These are phyloP conservation scores for Monilinia fructicola DNA, from an alignment of 2,329 filamentous ascomycete genomes.

Conservation along the genomic window DNA sequence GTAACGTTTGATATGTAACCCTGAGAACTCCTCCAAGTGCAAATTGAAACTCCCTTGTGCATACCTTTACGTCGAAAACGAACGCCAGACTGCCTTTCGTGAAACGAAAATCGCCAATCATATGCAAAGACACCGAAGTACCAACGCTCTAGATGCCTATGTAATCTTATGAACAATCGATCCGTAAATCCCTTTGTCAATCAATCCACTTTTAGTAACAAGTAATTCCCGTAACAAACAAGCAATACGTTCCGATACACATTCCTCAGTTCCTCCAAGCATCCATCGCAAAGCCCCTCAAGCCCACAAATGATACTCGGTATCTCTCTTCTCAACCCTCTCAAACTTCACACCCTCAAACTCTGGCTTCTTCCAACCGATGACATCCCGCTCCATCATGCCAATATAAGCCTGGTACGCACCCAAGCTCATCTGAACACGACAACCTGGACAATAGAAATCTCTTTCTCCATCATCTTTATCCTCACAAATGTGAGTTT, in stretches of 20 bases:
- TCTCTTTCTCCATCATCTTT: background rate
- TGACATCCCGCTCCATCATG: conserved; percentile 9
- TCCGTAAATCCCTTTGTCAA: background rate
- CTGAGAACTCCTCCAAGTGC: background rate
- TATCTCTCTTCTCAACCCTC: background rate
- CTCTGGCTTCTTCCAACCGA: background rate
- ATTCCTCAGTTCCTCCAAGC: background rate
- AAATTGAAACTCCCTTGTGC: too few relatives aligned
- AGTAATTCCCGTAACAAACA: background rate
- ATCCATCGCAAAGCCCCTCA: background rate
- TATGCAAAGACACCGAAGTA: background rate
- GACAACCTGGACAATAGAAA: conserved; percentile 18
- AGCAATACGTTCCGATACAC: background rate
- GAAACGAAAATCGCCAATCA: background rate
- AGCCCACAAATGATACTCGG: background rate
- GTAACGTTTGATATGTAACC: background rate
- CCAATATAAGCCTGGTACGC: conserved; percentile 3
- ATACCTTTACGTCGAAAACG: background rate
- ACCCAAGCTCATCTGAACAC: conserved; percentile 5
- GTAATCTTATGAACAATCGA: background rate
- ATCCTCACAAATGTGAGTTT: conserved; percentile 2
- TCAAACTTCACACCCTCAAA: conserved; percentile 14
- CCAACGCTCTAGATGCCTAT: background rate
- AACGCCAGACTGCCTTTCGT: background rate
- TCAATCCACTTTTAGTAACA: background rate